Evolutionary conservation across 2,329 filamentous ascomycete genomes (phyloP).

Genomic region (Ramularia endophylla): DNA sequence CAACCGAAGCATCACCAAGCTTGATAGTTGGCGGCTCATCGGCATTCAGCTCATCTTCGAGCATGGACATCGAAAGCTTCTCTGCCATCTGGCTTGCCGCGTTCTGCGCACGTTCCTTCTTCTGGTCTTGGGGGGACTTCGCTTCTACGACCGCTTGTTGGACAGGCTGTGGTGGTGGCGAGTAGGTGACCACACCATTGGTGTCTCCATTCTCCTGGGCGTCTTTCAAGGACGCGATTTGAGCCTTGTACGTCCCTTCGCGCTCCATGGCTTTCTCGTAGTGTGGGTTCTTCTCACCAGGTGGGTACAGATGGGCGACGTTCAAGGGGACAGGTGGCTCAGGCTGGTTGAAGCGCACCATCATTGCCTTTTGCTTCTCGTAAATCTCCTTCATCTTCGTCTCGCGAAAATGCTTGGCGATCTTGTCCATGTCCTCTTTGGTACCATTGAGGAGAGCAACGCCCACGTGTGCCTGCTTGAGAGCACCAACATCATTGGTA

Average conservation of each 20-base stretch:
- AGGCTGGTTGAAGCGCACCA: slow-evolving; percentile 93
- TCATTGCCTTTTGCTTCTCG: slow-evolving; percentile 87
- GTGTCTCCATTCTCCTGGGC: slow-evolving; percentile 43
- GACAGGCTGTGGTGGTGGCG: slow-evolving; percentile 18
- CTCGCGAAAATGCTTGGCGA: slow-evolving; percentile 87
- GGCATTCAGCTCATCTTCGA: slow-evolving; percentile 83
- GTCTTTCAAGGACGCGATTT: slow-evolving; percentile 39
- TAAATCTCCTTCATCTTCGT: slow-evolving; percentile 99
- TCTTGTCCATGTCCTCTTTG: slow-evolving; percentile 81
- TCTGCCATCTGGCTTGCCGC: slow-evolving; percentile 77
- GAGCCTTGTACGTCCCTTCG: slow-evolving; percentile 73
- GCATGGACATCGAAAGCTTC: slow-evolving; percentile 77
- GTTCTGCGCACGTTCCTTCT: slow-evolving; percentile 54
- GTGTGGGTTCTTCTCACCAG: slow-evolving; percentile 86
- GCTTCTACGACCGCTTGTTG: slow-evolving; percentile 11
- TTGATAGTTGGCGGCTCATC: slow-evolving; percentile 93
- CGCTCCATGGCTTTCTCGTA: slow-evolving; percentile 86
- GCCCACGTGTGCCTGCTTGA: slow-evolving; percentile 97
- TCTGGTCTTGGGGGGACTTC: slow-evolving; percentile 44
- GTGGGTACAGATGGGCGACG: slow-evolving; percentile 92
- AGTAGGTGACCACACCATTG: slow-evolving; percentile 20
- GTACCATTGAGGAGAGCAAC: slow-evolving; percentile 94
- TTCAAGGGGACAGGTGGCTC: slow-evolving; percentile 83
- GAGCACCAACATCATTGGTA: slow-evolving; percentile 93
- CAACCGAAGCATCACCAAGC: slow-evolving; percentile 93